Evolutionary conservation across 2,329 filamentous ascomycete genomes (phyloP).

Genomic region (Alternaria panax): DNA sequence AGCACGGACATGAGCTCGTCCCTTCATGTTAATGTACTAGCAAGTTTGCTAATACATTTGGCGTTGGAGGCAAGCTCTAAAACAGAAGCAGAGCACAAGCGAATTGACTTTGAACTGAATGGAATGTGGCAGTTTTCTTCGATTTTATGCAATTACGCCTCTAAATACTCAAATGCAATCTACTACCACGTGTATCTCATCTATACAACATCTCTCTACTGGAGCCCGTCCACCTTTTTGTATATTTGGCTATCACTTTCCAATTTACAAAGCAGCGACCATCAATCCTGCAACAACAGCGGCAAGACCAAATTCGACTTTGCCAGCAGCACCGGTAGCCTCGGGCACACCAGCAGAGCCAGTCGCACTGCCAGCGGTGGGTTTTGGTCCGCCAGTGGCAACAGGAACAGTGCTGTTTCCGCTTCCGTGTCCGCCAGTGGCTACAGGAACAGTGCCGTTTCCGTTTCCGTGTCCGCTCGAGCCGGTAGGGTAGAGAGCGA

Average conservation of each 20-base stretch:
- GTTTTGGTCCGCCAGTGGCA: slow-evolving; percentile 16
- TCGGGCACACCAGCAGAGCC: slow-evolving; percentile 14
- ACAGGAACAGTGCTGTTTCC: slow-evolving; percentile 13
- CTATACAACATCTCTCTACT: not conserved
- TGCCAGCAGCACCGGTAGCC: slow-evolving; percentile 32
- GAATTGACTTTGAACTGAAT: not conserved
- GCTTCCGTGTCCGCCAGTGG: slow-evolving; percentile 9
- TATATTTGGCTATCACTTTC: not conserved
- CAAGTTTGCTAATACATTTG: not conserved
- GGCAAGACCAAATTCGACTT: slow-evolving; percentile 33
- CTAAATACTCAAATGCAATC: not conserved
- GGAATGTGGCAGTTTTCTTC: not conserved
- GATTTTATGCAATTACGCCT: not conserved
- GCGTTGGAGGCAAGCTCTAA: not conserved
- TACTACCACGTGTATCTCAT: not conserved
- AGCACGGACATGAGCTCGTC: not conserved
- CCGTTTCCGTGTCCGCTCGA: slow-evolving; percentile 1
- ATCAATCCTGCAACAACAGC: slow-evolving; percentile 36
- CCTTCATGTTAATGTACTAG: not conserved
- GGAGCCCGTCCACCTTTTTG: no score
- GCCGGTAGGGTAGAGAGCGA: slow-evolving; percentile 16
- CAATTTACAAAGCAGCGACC: slow-evolving; percentile 35
- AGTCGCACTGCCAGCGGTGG: slow-evolving; percentile 11
- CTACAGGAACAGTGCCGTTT: slow-evolving; percentile 14
- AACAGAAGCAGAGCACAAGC: not conserved